Evolutionary conservation across 371 early-diverging fungal genomes (phyloP), one percentile per base, ranked within the genome.

Genomic region (Mortierella sp.): DNA sequence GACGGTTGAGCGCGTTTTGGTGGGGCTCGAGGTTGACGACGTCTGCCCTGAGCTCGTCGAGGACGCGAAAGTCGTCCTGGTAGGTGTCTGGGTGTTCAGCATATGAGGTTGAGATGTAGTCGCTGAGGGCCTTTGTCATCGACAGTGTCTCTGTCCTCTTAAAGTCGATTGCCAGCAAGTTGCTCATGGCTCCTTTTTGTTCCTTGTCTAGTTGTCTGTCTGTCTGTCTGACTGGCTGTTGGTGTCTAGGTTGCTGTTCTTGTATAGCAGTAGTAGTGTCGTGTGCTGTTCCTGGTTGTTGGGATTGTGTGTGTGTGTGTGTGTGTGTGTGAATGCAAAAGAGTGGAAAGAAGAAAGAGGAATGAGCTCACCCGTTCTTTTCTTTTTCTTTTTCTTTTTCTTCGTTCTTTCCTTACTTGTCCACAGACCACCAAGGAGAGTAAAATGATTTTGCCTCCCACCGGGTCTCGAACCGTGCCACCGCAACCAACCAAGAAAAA

Each of bases 81-180:
- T 97, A 97, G 1, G 91, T 87, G 81, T 97, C 96, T 4, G 97
- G 96, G 76, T 96, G 96, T 79, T 97, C 97, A 6, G 93, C 95
- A 83, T 96, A 96, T 0, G 94, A 91, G 43, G 92, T 92, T 0
- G 92, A 91, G 75, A 96, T 95, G 83, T 95, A 95, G 46, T 94
- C 92, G 58, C 93, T 87, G 32, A 96, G 88, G 71, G 88, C 88
- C 49, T 91, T 92, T 46, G 92, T 92, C 88, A 92, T 90, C 5
- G 88, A 82, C 68, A 93, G 81, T 3, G 90, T 87, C 58, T 92
- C 91, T 60, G 94, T 93, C 70, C 77, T 80, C 77, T 93, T 93
- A 27, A 91, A 89, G 63, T 84, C 84, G 63, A 89, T 83, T 10
- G 90, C 82, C n/a, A 93, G 81, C 79, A 93, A 90, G 80, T 93